Base-by-base conservation (phyloP, 2,329 filamentous ascomycete genomes). In the Diaporthe vexans region DNA sequence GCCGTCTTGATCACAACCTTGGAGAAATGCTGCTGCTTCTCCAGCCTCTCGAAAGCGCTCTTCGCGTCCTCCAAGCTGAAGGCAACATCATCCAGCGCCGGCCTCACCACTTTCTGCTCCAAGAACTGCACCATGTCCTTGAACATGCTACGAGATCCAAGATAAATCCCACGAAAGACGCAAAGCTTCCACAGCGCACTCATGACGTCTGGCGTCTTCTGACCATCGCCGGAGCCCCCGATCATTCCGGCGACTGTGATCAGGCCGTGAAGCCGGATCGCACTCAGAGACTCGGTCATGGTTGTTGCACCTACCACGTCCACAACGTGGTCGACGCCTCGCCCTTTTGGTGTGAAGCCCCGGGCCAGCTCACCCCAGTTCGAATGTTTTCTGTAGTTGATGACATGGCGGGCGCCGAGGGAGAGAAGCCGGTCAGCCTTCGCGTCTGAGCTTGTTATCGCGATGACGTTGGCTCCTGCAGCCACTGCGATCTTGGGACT, bases 241-340 rank as follows among this genome's bases (percentile, higher is more conserved):
- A 85, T 77, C 10, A 79, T 76, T 0, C 84, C 84, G 15, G 81
- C 76, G 2, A 83, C 54, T 3, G 76, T 74, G 29, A 86, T 75
- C 6, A 83, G n/a, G 0, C 84, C 84, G 19, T 83, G 80, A 0
- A 78, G 71, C 0, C 80, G 77, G 0, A 91, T 82, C 1, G 88
- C 87, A 76, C 87, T 87, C 54, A 92, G 82, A 3, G 86, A 87
- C 79, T 92, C 86, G 4, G 83, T 78, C 76, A 94, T 85, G 0
- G 91, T 93, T n/a, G 85, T 86, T 0, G 89, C 85, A 0, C 92
- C 92, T 17, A 90, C 92, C n/a, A 93, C 88, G 78, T 94, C 92
- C 52, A 93, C 79, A 52, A 94, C 83, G 75, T 91, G 86, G 77
- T 93, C 88, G 10, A 92, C 88, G 17, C 92, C 92, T 2, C 78